phyloP scores from a whole-genome alignment of 441 rosid species.

The Corymbia calophylla region DNA sequence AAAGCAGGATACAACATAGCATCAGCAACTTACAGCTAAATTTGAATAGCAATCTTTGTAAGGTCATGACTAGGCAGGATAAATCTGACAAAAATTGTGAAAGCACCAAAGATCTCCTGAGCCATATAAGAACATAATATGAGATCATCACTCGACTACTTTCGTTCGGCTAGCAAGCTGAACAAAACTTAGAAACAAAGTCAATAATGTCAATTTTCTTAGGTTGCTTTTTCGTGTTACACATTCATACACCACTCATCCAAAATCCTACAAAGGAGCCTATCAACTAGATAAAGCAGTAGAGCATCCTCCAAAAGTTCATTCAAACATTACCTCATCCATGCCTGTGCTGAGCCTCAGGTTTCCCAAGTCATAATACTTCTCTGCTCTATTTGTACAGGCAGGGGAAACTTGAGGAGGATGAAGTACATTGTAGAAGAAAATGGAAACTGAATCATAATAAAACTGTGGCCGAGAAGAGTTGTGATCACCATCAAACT shows the following conservation, averaged over 20 bases:
- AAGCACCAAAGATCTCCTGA: not conserved
- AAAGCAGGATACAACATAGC: not conserved
- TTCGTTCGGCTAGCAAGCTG: not conserved
- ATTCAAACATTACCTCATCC: constrained; percentile 54
- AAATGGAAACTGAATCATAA: constrained; percentile 87
- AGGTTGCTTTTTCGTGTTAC: not conserved
- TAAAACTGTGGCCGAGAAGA: constrained; percentile 87
- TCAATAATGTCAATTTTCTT: not conserved
- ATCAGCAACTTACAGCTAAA: not conserved
- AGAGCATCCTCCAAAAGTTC: constrained; percentile 1
- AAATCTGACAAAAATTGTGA: not conserved
- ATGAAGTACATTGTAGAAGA: constrained; percentile 82
- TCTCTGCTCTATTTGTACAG: constrained; percentile 61
- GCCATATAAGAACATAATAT: not conserved
- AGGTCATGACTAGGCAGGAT: not conserved
- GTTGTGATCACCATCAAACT: constrained; percentile 95
- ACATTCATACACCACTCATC: not conserved
- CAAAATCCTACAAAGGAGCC: not conserved
- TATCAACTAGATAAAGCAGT: not conserved
- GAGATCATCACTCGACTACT: not conserved
- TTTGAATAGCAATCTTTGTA: not conserved
- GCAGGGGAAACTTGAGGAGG: constrained; percentile 64
- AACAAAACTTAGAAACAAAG: not conserved
- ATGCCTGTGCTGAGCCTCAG: constrained; percentile 42
- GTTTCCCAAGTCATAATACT: constrained; percentile 67